Base-by-base conservation (phyloP, 1,284 basidiomycete genomes). In the Austroboletus novae-zelandiae region DNA sequence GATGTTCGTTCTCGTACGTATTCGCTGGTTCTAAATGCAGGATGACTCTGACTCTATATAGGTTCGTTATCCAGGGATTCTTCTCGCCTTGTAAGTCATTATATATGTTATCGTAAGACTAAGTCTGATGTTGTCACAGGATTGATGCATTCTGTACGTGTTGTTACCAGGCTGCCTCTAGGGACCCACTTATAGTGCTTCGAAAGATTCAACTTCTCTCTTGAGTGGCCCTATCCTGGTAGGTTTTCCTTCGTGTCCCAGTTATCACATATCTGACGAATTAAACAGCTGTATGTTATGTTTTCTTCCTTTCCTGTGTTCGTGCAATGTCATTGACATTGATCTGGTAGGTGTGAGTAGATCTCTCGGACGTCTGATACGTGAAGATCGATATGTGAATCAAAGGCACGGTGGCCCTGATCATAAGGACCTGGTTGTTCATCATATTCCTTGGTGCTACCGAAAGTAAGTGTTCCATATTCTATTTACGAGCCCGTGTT, bases 61-160 rank as follows among this genome's bases (percentile, higher is more conserved):
- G 59, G 62, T 52, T 42, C 62, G 59, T 46, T 64, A 61, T 37
- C 0, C 45, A 9, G 59, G 61, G 6, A 23, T 40, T 40, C 5
- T 15, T 11, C 14, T 7, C 13, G 48, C 34, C 2, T 3, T 58
- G 59, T 61, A 40, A 55, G 60, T 61, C 29, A 15, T 17, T 14
- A 27, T 27, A 9, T 27, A 27, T 27, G 8, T 9, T 27, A 27
- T 27, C 25, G 8, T 27, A 9, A 27, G 4, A 27, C 25, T 9
- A 27, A 27, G 25, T 17, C 15, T 10, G 27, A 9, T 5, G 4
- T 20, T 15, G 14, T 15, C 25, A 5, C 39, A 64, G 59, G n/a
- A 13, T 46, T 4, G 3, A 29, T 3, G 47, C n/a, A 37, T 23
- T 61, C 1, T 55, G 59, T 62, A 45, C 30, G 59, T 50, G 14